Evolutionary conservation across 2,329 filamentous ascomycete genomes (phyloP).

Genomic region (Hymenoscyphus repandus): DNA sequence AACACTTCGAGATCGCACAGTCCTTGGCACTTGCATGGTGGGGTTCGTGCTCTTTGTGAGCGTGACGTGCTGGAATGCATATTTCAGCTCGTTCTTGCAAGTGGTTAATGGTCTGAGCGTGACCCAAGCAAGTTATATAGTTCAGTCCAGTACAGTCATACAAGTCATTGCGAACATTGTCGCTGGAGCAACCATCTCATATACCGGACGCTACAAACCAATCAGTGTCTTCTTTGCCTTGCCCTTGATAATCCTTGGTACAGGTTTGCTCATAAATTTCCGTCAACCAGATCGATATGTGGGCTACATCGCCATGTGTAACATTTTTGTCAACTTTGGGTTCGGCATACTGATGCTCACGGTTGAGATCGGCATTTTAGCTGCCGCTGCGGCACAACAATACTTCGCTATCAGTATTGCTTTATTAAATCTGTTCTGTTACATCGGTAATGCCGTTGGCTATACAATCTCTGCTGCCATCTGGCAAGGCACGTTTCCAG

Average conservation of each 20-base stretch:
- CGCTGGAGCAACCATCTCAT: conserved; percentile 42
- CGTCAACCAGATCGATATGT: not conserved
- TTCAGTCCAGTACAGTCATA: conserved; percentile 34
- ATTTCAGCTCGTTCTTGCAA: conserved; percentile 45
- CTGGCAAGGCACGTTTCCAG: conserved; percentile 56
- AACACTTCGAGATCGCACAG: conserved; percentile 43
- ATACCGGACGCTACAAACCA: conserved; percentile 47
- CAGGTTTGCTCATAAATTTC: not conserved
- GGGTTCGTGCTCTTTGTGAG: not conserved
- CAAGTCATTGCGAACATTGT: conserved; percentile 40
- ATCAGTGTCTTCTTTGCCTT: conserved; percentile 41
- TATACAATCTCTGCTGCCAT: conserved; percentile 57
- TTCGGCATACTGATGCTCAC: conserved; percentile 44
- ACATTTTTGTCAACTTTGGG: not conserved
- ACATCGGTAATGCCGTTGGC: conserved; percentile 55
- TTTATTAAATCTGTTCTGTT: conserved; percentile 44
- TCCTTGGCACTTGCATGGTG: conserved; percentile 41
- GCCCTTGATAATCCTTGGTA: conserved; percentile 35
- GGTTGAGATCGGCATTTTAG: conserved; percentile 52
- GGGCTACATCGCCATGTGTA: not conserved
- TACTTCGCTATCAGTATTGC: conserved; percentile 56
- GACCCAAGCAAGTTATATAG: conserved; percentile 42
- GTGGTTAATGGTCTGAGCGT: conserved; percentile 44
- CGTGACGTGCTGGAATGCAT: conserved; percentile 39
- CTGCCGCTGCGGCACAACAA: conserved; percentile 48